These are phyloP conservation scores for Cyclotella baltica DNA, from an alignment of 108 stramenopile species.

Conservation along the genomic window DNA sequence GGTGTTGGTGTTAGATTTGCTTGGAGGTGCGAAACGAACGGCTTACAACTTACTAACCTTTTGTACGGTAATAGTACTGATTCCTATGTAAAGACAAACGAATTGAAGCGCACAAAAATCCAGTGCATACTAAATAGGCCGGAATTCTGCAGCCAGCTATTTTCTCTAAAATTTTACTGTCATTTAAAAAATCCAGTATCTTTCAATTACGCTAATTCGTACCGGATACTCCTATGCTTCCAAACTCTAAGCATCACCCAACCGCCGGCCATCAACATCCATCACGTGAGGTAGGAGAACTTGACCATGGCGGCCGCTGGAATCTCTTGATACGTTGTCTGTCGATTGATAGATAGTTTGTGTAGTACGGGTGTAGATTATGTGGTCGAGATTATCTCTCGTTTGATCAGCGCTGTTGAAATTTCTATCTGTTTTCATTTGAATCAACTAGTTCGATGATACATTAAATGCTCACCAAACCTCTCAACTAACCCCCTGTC, in stretches of 20 bases:
- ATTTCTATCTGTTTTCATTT: too few species aligned
- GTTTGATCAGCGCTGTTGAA: too few species aligned
- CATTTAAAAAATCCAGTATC: background rate
- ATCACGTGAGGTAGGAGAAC: background rate
- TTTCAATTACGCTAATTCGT: too few species aligned
- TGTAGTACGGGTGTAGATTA: too few species aligned
- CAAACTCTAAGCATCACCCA: background rate
- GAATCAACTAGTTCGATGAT: too few species aligned
- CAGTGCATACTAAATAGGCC: background rate
- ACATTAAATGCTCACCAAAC: too few species aligned
- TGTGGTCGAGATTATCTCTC: too few species aligned
- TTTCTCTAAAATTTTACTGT: background rate
- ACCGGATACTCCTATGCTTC: background rate
- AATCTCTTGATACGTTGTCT: background rate
- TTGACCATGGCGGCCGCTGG: constrained; percentile 11
- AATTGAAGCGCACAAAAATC: background rate
- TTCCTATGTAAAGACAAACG: background rate
- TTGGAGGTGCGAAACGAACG: background rate
- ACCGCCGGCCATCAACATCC: background rate
- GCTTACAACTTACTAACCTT: background rate
- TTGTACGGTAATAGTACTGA: background rate
- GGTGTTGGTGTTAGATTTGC: background rate
- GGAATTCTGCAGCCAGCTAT: background rate
- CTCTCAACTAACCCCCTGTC: background rate
- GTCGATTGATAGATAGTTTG: too few species aligned